Base-by-base conservation (phyloP, 2,329 filamentous ascomycete species). In the Alternaria viburni region DNA sequence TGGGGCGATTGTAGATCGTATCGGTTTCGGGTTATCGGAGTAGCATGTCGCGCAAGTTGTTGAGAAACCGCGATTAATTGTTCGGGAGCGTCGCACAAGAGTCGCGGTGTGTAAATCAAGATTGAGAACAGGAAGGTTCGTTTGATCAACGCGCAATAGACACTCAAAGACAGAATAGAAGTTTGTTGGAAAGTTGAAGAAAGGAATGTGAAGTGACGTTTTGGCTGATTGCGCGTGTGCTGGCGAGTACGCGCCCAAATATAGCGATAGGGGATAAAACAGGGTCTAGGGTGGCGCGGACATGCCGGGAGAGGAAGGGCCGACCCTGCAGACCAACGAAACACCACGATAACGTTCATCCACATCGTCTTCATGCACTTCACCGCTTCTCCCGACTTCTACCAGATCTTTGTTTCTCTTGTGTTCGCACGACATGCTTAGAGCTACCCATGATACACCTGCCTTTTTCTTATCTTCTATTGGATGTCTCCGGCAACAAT, bases 241-340 rank as follows among this genome's bases (percentile, higher is more conserved):
- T 60, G 60, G 56, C 60, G 56, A 59, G 59, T 28, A 45, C 41
- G 49, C 36, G 56, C 51, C 50, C 61, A 44, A 50, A 64, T 57
- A 64, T 61, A 57, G 64, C 61, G 64, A 64, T 63, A 51, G 36
- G 36, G 36, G 36, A 41, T 41, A 41, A 41, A 52, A 66, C 64
- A 64, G 54, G 64, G 64, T 61, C 56, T 52, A 32, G 64, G 64
- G 54, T 66, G 64, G 64, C 64, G 57, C 64, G 64, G 54, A 56
- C 49, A 55, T n/a, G 51, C 59, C 41, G 59, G 54, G 54, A 58
- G 52, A 55, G 59, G 59, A 62, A 62, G 54, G 56, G 59, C 59
- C 59, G 59, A 58, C 46, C 59, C 59, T 52, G 47, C 54, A 58
- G 45, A 58, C 49, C 36, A 41, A 19, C 57, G 59, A 62, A 58